These are phyloP conservation scores for Aspergillus sp. DNA, from an alignment of 2,329 filamentous ascomycete genomes.

Conservation along the genomic window DNA sequence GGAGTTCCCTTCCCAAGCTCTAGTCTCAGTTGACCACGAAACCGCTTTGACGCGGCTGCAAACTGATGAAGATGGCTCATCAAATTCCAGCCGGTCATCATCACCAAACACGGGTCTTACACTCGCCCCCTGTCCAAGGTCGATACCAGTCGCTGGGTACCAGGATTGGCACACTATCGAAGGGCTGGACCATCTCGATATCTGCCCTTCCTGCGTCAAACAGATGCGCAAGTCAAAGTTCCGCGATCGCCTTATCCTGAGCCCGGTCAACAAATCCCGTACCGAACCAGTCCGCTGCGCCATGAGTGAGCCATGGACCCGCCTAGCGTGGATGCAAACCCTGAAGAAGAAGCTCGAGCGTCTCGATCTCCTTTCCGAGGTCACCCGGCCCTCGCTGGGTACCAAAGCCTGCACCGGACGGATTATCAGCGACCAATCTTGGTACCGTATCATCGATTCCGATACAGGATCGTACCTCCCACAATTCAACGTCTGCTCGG, in stretches of 20 bases:
- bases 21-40: constrained; percentile 8
- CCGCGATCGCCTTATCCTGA: constrained; percentile 63
- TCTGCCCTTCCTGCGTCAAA: constrained; percentile 79
- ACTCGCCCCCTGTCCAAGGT: constrained; percentile 70
- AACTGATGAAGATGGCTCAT: constrained; percentile 13
- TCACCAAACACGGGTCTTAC: constrained; percentile 23
- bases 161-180: constrained; percentile 81
- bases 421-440: constrained; percentile 59
- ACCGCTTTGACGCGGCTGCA: constrained; percentile 6
- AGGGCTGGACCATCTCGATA: constrained; percentile 68
- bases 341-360: constrained; percentile 67
- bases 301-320: constrained; percentile 79
- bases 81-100: constrained; percentile 15
- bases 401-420: constrained; percentile 60
- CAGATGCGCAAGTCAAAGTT: constrained; percentile 71
- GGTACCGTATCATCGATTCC: constrained; percentile 74
- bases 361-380: constrained; percentile 66
- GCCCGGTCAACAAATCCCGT: constrained; percentile 54
- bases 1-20: constrained; percentile 11
- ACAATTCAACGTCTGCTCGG: constrained; percentile 72
- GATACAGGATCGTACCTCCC: constrained; percentile 63
- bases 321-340: constrained; percentile 79
- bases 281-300: constrained; percentile 68
- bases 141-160: constrained; percentile 60
- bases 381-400: constrained; percentile 63